phyloP scores from a whole-genome alignment of 2,329 filamentous ascomycete genomes.

The Colletotrichum chrysophilum region DNA sequence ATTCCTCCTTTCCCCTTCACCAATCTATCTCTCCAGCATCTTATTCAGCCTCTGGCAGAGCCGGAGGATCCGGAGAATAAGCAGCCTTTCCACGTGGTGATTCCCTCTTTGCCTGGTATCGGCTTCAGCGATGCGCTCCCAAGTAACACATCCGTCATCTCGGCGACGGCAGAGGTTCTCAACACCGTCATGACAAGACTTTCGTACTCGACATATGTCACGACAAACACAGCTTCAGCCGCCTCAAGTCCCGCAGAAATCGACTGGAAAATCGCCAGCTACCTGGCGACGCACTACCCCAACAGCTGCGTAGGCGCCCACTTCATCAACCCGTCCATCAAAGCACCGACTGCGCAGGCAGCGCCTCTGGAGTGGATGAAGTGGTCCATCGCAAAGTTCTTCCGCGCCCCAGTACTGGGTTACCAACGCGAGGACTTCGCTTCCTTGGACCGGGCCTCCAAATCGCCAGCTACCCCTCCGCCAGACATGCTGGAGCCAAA shows the following conservation, averaged over 20 bases:
- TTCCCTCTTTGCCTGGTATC: constrained; percentile 68
- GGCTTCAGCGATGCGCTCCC: constrained; percentile 70
- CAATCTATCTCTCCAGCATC: constrained; percentile 63
- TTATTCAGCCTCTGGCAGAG: constrained; percentile 59
- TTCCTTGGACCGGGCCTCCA: constrained; percentile 37
- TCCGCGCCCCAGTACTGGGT: constrained; percentile 57
- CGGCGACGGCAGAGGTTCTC: constrained; percentile 60
- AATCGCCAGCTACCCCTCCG: constrained; percentile 30
- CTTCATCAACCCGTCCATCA: constrained; percentile 62
- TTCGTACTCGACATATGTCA: constrained; percentile 63
- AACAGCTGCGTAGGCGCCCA: constrained; percentile 64
- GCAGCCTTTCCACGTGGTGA: constrained; percentile 69
- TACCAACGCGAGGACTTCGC: constrained; percentile 59
- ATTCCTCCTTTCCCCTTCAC: constrained; percentile 71
- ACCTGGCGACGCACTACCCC: constrained; percentile 52
- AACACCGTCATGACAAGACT: constrained; percentile 65
- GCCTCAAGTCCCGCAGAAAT: constrained; percentile 50
- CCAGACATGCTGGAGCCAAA: constrained; percentile 50
- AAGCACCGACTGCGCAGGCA: constrained; percentile 48
- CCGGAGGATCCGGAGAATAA: constrained; percentile 48
- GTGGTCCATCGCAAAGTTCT: constrained; percentile 57
- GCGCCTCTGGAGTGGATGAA: constrained; percentile 57
- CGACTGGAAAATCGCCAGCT: constrained; percentile 55
- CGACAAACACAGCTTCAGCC: constrained; percentile 57
- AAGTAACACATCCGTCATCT: constrained; percentile 52